Conservation (phyloP, 2,329 filamentous ascomycete genomes). For the Colletotrichum lupini region DNA sequence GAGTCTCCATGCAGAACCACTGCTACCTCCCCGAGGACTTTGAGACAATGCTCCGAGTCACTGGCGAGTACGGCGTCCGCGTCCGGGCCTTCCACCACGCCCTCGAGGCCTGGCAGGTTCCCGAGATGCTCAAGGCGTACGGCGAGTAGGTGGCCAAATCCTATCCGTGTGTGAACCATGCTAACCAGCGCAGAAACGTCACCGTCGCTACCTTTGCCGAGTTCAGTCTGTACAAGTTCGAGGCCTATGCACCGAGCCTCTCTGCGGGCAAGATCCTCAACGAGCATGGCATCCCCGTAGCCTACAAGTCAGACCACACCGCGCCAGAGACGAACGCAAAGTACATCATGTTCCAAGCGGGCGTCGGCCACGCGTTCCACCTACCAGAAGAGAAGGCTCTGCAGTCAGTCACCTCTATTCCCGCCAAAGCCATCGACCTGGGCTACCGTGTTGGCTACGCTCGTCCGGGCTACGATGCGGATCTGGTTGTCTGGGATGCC, state of each 20-base stretch:
- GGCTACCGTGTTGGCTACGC: slow-evolving; percentile 56
- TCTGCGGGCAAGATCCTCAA: slow-evolving; percentile 52
- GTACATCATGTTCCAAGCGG: slow-evolving; percentile 54
- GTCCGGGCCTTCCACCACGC: slow-evolving; percentile 55
- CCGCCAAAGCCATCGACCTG: slow-evolving; percentile 55
- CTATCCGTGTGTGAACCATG: background rate
- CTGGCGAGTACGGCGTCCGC: slow-evolving; percentile 54
- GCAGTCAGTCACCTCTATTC: slow-evolving; percentile 57
- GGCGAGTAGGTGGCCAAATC: slow-evolving; percentile 40
- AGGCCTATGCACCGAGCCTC: slow-evolving; percentile 53
- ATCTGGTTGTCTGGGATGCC: slow-evolving; percentile 60
- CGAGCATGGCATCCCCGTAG: slow-evolving; percentile 52
- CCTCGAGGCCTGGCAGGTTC: slow-evolving; percentile 51
- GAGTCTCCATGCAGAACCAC: slow-evolving; percentile 55
- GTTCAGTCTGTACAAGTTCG: slow-evolving; percentile 53
- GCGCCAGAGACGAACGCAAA: slow-evolving; percentile 49
- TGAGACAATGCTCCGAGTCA: slow-evolving; percentile 54
- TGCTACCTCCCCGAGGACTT: slow-evolving; percentile 57
- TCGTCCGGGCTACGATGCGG: slow-evolving; percentile 59
- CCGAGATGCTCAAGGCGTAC: slow-evolving; percentile 51
- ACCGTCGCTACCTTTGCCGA: slow-evolving; percentile 57
- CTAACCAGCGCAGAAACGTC: slow-evolving; percentile 44
- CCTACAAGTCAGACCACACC: slow-evolving; percentile 56
- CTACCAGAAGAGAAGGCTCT: slow-evolving; percentile 53
- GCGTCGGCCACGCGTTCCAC: slow-evolving; percentile 53